A percentile compares a stretch with the other conserved stretches of the same genome.
phyloP scores from a whole-genome alignment of 2,329 filamentous ascomycete species.

The Fusarium coffeatum region DNA sequence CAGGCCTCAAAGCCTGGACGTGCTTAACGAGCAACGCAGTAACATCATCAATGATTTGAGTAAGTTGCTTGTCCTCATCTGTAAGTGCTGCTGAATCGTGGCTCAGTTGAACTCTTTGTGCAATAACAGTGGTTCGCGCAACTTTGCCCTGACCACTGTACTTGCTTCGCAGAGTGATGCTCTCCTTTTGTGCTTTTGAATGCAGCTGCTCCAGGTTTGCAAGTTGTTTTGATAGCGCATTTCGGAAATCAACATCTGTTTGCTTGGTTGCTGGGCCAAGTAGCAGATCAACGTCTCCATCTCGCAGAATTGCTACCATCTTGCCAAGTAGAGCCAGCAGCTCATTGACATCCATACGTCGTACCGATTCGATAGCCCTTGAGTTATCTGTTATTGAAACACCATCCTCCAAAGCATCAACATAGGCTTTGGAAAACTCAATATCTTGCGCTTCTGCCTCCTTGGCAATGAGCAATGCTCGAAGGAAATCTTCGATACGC shows the following conservation, averaged over 20 bases:
- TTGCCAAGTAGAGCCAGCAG: constrained; percentile 46
- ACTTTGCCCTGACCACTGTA: constrained; percentile 78
- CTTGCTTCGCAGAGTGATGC: constrained; percentile 73
- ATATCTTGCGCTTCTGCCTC: constrained; percentile 52
- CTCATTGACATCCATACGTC: constrained; percentile 61
- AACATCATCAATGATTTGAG: constrained; percentile 68
- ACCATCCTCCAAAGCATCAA: constrained; percentile 68
- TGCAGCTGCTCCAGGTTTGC: constrained; percentile 61
- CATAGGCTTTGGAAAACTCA: constrained; percentile 68
- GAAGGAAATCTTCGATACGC: constrained; percentile 59
- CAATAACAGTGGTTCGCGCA: constrained; percentile 80
- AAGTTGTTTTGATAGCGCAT: constrained; percentile 56
- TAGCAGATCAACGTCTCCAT: constrained; percentile 54
- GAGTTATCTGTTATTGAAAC: constrained; percentile 64
- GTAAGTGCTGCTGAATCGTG: constrained; percentile 78
- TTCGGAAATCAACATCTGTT: constrained; percentile 49
- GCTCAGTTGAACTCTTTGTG: constrained; percentile 83
- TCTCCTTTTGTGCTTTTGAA: constrained; percentile 56
- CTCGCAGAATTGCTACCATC: constrained; percentile 46
- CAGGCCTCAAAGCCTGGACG: constrained; percentile 43
- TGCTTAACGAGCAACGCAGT: constrained; percentile 45
- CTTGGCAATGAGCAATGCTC: constrained; percentile 60
- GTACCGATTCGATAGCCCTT: constrained; percentile 67
- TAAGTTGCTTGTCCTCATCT: constrained; percentile 77
- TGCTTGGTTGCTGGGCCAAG: constrained; percentile 50